Conservation (phyloP, 805 yeast species). For the Ogataea minuta region DNA sequence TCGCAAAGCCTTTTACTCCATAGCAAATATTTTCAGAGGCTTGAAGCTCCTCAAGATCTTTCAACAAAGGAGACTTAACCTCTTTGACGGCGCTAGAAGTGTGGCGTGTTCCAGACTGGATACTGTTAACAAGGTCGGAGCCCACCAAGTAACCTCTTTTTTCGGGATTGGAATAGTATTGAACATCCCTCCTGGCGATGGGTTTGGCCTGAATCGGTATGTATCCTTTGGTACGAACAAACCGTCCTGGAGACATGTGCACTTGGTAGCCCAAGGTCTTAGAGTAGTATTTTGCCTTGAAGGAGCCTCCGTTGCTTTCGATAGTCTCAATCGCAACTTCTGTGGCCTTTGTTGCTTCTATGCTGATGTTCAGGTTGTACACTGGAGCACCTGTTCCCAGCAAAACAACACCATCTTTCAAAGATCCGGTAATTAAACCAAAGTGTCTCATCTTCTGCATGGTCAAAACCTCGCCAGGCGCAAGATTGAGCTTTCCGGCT, state of each 20-base stretch:
- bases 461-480: constrained; percentile 61
- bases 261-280: constrained; percentile 64
- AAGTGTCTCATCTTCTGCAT: constrained; percentile 74
- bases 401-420: constrained; percentile 79
- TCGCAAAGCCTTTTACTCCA: constrained; percentile 23
- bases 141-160: constrained; percentile 69
- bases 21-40: constrained; percentile 6
- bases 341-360: constrained; percentile 85
- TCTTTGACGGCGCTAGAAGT: constrained; percentile 7
- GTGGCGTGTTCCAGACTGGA: constrained; percentile 23
- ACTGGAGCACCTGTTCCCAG: constrained; percentile 60
- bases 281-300: constrained; percentile 68
- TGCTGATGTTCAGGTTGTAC: constrained; percentile 58
- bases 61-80: constrained; percentile 24
- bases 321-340: constrained; percentile 68
- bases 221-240: constrained; percentile 67
- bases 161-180: constrained; percentile 66
- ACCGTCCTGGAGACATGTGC: constrained; percentile 72
- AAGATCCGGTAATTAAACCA: constrained; percentile 69
- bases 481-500: constrained; percentile 58
- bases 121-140: constrained; percentile 37
- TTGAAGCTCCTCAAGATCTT: constrained; percentile 21
- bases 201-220: constrained; percentile 87
- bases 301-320: constrained; percentile 70
- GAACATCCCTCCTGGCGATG: constrained; percentile 73